Evolutionary conservation across 805 yeast genomes (phyloP).

Genomic region (Kodamaea hsintzibuensis): DNA sequence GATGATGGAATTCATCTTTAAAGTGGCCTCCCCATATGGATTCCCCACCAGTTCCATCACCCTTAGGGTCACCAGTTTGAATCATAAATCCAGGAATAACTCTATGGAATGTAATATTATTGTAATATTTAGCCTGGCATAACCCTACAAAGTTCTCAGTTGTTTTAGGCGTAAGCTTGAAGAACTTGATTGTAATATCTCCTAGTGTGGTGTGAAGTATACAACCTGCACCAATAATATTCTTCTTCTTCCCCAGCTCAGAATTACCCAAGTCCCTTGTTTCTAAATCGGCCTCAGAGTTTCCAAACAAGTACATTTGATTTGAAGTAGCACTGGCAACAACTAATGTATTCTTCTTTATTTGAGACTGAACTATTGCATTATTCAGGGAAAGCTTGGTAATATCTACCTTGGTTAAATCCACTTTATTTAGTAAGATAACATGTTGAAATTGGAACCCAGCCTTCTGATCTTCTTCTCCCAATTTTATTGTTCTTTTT

Average conservation of each 20-base stretch:
- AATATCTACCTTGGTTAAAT: slow-evolving; percentile 12
- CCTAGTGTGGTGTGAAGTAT: slow-evolving; percentile 41
- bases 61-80: slow-evolving; percentile 27
- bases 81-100: slow-evolving; percentile 27
- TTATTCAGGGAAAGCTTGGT: slow-evolving; percentile 21
- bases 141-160: slow-evolving; percentile 41
- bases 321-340: slow-evolving; percentile 1
- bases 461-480: slow-evolving; percentile 13
- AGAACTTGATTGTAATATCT: slow-evolving; percentile 40
- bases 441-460: slow-evolving; percentile 11
- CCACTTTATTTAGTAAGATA: slow-evolving; percentile 13
- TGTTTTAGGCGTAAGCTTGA: slow-evolving; percentile 39
- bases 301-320: slow-evolving; percentile 3
- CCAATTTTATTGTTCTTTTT: slow-evolving; percentile 8
- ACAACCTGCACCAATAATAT: not conserved
- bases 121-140: slow-evolving; percentile 39
- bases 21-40: slow-evolving; percentile 28
- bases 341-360: slow-evolving; percentile 9
- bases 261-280: not conserved
- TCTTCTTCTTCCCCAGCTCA: not conserved
- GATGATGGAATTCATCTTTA: slow-evolving; percentile 28
- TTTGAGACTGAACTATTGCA: slow-evolving; percentile 16
- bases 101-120: slow-evolving; percentile 31
- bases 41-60: slow-evolving; percentile 29
- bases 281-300: not conserved